Percentiles rank a stretch among this genome's conserved stretches.
Evolutionary conservation across 176 grass and related monocot species (phyloP).

Genomic region (Hordeum marinum): DNA sequence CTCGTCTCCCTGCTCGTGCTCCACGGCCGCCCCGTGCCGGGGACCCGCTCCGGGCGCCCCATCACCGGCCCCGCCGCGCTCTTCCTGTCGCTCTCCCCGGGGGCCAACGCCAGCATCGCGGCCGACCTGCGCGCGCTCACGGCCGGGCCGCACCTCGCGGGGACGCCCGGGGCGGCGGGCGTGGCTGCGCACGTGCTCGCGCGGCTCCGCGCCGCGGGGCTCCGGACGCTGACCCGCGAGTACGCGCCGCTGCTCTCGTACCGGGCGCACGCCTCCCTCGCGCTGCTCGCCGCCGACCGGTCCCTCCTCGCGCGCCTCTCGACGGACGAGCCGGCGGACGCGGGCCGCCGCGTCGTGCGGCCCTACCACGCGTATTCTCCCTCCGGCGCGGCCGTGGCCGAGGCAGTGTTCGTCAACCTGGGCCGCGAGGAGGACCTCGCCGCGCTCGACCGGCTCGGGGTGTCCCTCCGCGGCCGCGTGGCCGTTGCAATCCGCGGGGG

Average conservation of each 20-base stretch:
- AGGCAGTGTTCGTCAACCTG: conserved; percentile 78
- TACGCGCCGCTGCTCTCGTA: conserved; percentile 80
- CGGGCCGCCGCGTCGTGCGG: conserved; percentile 13
- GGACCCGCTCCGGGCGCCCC: not conserved
- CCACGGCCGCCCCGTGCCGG: not conserved
- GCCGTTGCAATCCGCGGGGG: conserved; percentile 50
- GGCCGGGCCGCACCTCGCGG: conserved; percentile 71
- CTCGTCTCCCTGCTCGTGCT: conserved; percentile 30
- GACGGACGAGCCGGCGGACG: conserved; percentile 65
- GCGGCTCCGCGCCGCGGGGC: conserved; percentile 41
- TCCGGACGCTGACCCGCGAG: conserved; percentile 37
- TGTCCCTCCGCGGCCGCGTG: conserved; percentile 44
- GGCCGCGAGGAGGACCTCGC: conserved; percentile 70
- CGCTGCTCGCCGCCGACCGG: conserved; percentile 48
- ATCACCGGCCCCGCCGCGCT: not conserved
- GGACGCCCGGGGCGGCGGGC: conserved; percentile 29
- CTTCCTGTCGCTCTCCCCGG: conserved; percentile 58
- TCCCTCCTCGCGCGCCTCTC: conserved; percentile 38
- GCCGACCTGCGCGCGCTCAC: conserved; percentile 65
- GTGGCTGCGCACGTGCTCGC: conserved; percentile 43
- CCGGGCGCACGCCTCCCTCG: conserved; percentile 57
- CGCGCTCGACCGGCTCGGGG: conserved; percentile 47
- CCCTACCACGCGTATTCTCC: conserved; percentile 92
- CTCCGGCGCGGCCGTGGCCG: conserved; percentile 47
- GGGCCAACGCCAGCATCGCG: conserved; percentile 66